Evolutionary conservation across 495 filamentous ascomycete genomes (phyloP), one percentile per base, ranked within the genome.

Genomic region (Penicillium lagena): DNA sequence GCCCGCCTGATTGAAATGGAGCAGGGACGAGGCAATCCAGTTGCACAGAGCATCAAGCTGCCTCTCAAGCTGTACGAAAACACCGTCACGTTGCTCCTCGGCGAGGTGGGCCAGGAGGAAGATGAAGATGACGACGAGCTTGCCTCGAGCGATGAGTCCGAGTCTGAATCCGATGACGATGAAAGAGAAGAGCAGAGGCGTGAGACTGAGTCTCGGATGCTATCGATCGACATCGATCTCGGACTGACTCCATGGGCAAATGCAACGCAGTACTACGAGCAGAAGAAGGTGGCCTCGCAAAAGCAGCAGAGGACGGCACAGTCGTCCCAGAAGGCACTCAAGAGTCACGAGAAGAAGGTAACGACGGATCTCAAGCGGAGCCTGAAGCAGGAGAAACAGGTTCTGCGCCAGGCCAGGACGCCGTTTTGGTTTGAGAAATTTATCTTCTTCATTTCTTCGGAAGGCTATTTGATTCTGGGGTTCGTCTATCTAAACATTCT

Each of bases 371-470:
- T 97, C 7, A 93, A 86, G 66, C 87, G 86, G 52, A 83, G 80
- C 0, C 64, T 98, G 39, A 94, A 94, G 64, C 86, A 91, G 52
- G 93, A 98, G 62, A 98, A 97, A 58, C 81, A 88, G 17, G 65
- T 95, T 12, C 71, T 97, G 2, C 85, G 89, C 40, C 89, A 85
- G 11, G 81, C 95, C 10, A 73, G 93, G 33, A 84, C 81, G 49
- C 82, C 80, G 39, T 76, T 89, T 52, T 98, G 93, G 90, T 96
- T 97, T 55, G 93, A 98, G 54, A 98, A 97, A 58, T 98, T 95
- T 52, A 62, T 79, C 12, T 96, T 86, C 70, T 98, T 98, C 70
- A 80, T 97, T 48, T 95, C 89, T 1, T 95, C 91, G 1, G 93
- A 98, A 52, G 91, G 93, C 7, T 96, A 97, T 57, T 77, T 98